Evolutionary conservation across 805 yeast species (phyloP), one percentile per base, ranked within the genome.

Genomic region (Monosporozyma servazzii): DNA sequence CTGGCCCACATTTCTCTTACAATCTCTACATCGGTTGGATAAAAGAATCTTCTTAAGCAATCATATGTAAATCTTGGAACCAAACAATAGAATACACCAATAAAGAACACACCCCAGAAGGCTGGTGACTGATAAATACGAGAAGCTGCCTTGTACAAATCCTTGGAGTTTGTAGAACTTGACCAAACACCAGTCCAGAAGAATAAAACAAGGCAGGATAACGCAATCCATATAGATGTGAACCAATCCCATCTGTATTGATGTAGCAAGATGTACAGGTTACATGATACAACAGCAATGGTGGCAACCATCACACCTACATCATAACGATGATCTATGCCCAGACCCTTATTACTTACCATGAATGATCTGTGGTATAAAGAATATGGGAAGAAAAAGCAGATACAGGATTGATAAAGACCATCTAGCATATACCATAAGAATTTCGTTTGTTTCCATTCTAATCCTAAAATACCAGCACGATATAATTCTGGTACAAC

Each of bases 101-200:
- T 74, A 58, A 81, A 75, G 49, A 79, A 68, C 57, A 83, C 78
- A 5, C 81, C 82, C 95, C 95, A 86, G 61, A 76, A 82, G 4
- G 79, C 59, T 2, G 80, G 73, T 11, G 78, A 65, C 1, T 86
- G 87, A 63, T 81, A 84, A 48, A 82, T 62, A 57, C 78, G 80
- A 4, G 81, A 76, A 23, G 82, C 90, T 29, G 84, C 78, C 59
- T 80, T 80, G 66, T 81, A 86, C 57, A 79, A 83, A 59, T 84
- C 89, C 11, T 74, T 75, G 52, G 84, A 72, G 46, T 62, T 64
- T 2, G 71, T 48, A 0, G 78, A 63, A 3, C 86, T 72, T 13
- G 88, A 76, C 91, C 91, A 86, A 47, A 84, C 73, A 56, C 91
- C 91, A 1, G 90, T 81, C 95, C 95, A 86, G 30, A 76, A 82